phyloP scores from a whole-genome alignment of 2,329 filamentous ascomycete genomes.

The Colletotrichum tanaceti region DNA sequence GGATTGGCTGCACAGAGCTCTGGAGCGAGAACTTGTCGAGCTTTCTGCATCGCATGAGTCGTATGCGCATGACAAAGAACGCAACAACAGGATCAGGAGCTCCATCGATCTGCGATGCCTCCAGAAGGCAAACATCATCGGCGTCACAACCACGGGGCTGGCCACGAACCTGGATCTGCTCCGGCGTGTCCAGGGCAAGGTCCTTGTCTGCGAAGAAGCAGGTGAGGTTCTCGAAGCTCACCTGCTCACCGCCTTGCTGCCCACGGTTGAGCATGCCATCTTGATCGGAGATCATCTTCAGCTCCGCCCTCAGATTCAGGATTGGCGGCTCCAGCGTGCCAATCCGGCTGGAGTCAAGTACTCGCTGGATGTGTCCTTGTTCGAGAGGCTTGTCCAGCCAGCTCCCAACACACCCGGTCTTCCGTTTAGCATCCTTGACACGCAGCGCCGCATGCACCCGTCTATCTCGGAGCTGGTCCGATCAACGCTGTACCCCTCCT shows the following conservation, averaged over 20 bases:
- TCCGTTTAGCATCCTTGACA: conserved; percentile 58
- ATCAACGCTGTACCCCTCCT: conserved; percentile 65
- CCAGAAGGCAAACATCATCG: conserved; percentile 60
- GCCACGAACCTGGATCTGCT: conserved; percentile 64
- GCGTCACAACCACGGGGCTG: conserved; percentile 70
- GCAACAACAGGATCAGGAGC: conserved; percentile 41
- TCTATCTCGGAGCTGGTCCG: conserved; percentile 69
- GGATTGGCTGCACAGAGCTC: conserved; percentile 38
- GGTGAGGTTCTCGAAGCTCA: conserved; percentile 76
- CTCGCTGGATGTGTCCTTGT: conserved; percentile 69
- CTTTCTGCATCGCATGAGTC: background rate
- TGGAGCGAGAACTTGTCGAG: background rate
- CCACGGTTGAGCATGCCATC: conserved; percentile 70
- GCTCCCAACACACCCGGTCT: conserved; percentile 43
- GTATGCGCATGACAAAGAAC: conserved; percentile 16
- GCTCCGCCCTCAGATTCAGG: conserved; percentile 68
- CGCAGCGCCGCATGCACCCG: conserved; percentile 75
- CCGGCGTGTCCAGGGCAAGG: conserved; percentile 61
- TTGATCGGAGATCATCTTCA: conserved; percentile 74
- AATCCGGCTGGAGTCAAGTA: conserved; percentile 61
- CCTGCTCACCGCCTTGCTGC: conserved; percentile 68
- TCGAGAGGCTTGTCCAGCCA: conserved; percentile 65
- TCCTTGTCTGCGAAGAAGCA: conserved; percentile 75
- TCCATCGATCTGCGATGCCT: conserved; percentile 55
- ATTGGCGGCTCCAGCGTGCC: conserved; percentile 64